A percentile compares a stretch with the other conserved stretches of the same genome.
phyloP scores from a whole-genome alignment of 352 stramenopile species.

The Peronospora belbahrii region DNA sequence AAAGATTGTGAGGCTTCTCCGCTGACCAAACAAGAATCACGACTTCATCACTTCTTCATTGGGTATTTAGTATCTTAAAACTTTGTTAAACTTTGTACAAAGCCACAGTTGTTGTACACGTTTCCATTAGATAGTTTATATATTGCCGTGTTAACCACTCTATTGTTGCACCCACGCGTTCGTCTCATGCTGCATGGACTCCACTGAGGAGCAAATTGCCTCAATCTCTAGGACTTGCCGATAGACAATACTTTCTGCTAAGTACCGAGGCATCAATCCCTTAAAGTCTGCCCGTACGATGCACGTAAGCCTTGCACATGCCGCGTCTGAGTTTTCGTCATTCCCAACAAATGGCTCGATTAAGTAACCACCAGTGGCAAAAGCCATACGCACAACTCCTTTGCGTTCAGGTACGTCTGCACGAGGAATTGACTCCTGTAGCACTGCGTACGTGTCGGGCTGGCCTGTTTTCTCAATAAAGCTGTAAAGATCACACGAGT shows the following conservation, averaged over 20 bases:
- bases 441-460: conserved; percentile 50
- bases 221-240: conserved; percentile 63
- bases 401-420: conserved; percentile 62
- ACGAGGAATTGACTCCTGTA: conserved; percentile 60
- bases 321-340: conserved; percentile 10
- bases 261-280: conserved; percentile 48
- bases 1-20: not conserved
- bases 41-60: too few relatives aligned
- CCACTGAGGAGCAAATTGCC: conserved; percentile 40
- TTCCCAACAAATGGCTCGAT: conserved; percentile 40
- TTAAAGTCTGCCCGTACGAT: conserved; percentile 58
- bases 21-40: conserved; percentile 2
- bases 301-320: conserved; percentile 41
- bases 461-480: conserved; percentile 67
- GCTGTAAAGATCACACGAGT: conserved; percentile 74
- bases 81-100: not conserved
- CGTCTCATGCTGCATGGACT: conserved; percentile 20
- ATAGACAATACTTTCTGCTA: conserved; percentile 72
- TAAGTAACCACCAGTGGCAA: conserved; percentile 60
- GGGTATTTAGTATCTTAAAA: too few relatives aligned
- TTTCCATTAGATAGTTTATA: conserved; percentile 26
- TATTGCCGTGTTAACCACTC: conserved; percentile 13
- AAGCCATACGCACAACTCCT: conserved; percentile 63
- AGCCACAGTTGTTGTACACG: conserved; percentile 16
- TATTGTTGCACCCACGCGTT: conserved; percentile 17